Evolutionary conservation across 495 filamentous ascomycete genomes (phyloP), one percentile per base, ranked within the genome.

Genomic region (Tetracladium setigerum): DNA sequence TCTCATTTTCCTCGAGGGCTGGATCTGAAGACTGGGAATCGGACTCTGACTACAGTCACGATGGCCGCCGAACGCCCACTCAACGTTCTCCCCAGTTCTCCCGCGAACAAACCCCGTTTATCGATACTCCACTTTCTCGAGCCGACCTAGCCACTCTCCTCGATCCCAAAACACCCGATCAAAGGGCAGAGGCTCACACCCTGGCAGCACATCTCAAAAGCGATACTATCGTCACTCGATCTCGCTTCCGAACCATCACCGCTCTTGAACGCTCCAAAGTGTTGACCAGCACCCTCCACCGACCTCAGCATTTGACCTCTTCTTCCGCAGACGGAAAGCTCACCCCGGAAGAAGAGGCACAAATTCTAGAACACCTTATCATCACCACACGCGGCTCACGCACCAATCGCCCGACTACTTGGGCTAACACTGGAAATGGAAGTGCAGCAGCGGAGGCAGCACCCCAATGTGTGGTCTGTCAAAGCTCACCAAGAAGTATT

Each of bases 381-480:
- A 73, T 95, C 8, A 72, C 74, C 5, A 77, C 78, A 4, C 72
- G 78, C 13, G 24, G 36, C 1, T 50, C 52, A 34, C 57, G 49
- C 3, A 3, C 22, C 22, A 27, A 27, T 27, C 3, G 22, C 22
- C 22, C 22, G 22, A 7, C 22, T 7, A 7, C 22, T 7, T 27
- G 22, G 22, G 22, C 22, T 27, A 27, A 27, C 22, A 27, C 22
- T 27, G 3, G 22, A 27, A 27, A 27, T 27, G 22, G 22, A 27
- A 27, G 22, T 27, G 22, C 22, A 7, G 22, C 22, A 3, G 83
- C 2, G 69, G 73, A 1, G 77, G 79, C 38, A 88, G 91, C 22
- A 0, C 90, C 89, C 4, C 83, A 86, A 43, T 98, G 92, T 60
- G 92, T 96, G 1, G 86, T 98, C 4, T 98, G 92, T 58, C 92